A percentile compares a stretch with the other conserved stretches of the same genome.
phyloP scores from a whole-genome alignment of 1,284 basidiomycete genomes.

The Vanrija sp. region DNA sequence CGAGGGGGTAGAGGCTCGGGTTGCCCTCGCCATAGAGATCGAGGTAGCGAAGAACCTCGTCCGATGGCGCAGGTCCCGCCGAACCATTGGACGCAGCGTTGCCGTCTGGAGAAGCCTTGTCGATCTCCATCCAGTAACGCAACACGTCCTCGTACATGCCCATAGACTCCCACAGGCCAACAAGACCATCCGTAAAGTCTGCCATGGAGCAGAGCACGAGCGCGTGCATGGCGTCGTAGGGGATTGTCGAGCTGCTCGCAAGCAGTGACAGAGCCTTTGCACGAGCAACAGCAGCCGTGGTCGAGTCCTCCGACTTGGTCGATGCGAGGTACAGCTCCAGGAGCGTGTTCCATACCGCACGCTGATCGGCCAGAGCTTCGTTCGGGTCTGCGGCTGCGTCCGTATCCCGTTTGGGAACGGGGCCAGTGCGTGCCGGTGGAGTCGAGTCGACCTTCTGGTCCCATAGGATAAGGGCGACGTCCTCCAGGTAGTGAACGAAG shows the following conservation, averaged over 20 bases:
- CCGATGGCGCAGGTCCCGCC: slow-evolving; percentile 51
- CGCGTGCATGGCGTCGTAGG: slow-evolving; percentile 86
- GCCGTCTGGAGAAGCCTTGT: slow-evolving; percentile 25
- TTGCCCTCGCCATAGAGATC: slow-evolving; percentile 66
- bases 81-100: slow-evolving; percentile 25
- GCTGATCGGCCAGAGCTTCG: slow-evolving; percentile 64
- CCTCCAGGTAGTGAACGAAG: slow-evolving; percentile 85
- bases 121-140: slow-evolving; percentile 80
- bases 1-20: slow-evolving; percentile 77
- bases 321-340: slow-evolving; percentile 84
- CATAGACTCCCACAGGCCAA: slow-evolving; percentile 85
- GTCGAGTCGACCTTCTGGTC: slow-evolving; percentile 61
- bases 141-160: slow-evolving; percentile 96
- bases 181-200: slow-evolving; percentile 75
- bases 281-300: slow-evolving; percentile 16
- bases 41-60: slow-evolving; percentile 68
- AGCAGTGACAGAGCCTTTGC: slow-evolving; percentile 68
- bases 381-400: slow-evolving; percentile 50
- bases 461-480: slow-evolving; percentile 76
- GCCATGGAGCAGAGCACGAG: slow-evolving; percentile 85
- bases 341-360: slow-evolving; percentile 91
- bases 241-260: slow-evolving; percentile 56
- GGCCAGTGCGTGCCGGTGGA: background rate
- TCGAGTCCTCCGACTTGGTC: slow-evolving; percentile 40
- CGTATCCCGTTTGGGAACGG: slow-evolving; percentile 6